These are phyloP conservation scores for Torulaspora franciscae DNA, from an alignment of 805 yeast genomes.

Conservation along the genomic window DNA sequence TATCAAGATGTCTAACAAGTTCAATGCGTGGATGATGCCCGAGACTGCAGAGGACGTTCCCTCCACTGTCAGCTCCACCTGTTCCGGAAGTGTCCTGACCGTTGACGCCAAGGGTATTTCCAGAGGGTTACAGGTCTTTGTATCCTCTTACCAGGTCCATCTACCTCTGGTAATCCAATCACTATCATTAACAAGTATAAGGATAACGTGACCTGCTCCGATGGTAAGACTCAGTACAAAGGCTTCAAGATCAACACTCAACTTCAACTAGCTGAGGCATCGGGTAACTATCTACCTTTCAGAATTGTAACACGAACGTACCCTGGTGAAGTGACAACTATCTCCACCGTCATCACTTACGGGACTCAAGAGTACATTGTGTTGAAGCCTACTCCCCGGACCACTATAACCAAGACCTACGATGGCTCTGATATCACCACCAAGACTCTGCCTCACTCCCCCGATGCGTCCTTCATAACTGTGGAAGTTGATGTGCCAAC, in stretches of 20 bases:
- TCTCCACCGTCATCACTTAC: conserved; percentile 6
- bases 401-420: conserved; percentile 9
- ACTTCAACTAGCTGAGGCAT: conserved; percentile 9
- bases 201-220: conserved; percentile 10
- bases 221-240: conserved; percentile 6
- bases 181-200: conserved; percentile 6
- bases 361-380: conserved; percentile 10
- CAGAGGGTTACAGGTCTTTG: conserved; percentile 12
- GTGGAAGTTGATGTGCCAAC: conserved; percentile 9
- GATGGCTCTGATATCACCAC: conserved; percentile 5
- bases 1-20: conserved; percentile 10
- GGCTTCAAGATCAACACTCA: conserved; percentile 6
- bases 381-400: conserved; percentile 9
- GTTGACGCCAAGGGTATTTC: conserved; percentile 13
- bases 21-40: conserved; percentile 15
- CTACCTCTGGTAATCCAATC: conserved; percentile 8
- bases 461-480: conserved; percentile 8
- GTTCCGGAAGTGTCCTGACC: conserved; percentile 9
- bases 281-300: conserved; percentile 9
- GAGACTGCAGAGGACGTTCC: conserved; percentile 11
- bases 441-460: conserved; percentile 2
- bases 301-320: conserved; percentile 6
- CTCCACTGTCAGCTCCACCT: conserved; percentile 5
- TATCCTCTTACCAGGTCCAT: conserved; percentile 11
- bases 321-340: conserved; percentile 10